These are phyloP conservation scores for Neltuma alba DNA, from an alignment of 306 rosid species.

Conservation along the genomic window DNA sequence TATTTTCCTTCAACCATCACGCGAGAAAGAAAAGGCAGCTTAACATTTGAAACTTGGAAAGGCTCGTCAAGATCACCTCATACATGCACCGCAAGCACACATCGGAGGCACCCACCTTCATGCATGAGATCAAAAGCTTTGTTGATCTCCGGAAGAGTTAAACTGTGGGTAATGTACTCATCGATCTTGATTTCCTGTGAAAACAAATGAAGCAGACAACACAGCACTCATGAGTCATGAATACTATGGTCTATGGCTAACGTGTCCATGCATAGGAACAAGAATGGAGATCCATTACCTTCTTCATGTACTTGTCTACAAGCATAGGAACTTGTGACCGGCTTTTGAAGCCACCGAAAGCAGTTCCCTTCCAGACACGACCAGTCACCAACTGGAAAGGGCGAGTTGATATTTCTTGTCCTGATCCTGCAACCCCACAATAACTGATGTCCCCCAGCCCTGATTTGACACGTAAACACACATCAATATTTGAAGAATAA, in stretches of 20 bases:
- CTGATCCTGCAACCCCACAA: slow-evolving; percentile 98
- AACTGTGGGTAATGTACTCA: slow-evolving; percentile 86
- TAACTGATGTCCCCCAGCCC: slow-evolving; percentile 98
- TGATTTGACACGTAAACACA: slow-evolving; percentile 27
- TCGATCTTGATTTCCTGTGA: slow-evolving; percentile 96
- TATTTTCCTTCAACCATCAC: slow-evolving; percentile 17
- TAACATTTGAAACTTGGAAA: slow-evolving; percentile 7
- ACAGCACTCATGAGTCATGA: background rate
- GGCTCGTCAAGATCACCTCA: slow-evolving; percentile 27
- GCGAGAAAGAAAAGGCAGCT: background rate
- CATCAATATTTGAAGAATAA: background rate
- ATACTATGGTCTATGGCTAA: background rate
- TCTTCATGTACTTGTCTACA: slow-evolving; percentile 91
- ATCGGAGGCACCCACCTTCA: slow-evolving; percentile 91
- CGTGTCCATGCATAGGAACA: background rate
- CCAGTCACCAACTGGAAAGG: slow-evolving; percentile 98
- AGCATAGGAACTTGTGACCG: slow-evolving; percentile 98
- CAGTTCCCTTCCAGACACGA: slow-evolving; percentile 98
- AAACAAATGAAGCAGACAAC: slow-evolving; percentile 23
- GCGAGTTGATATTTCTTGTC: slow-evolving; percentile 88
- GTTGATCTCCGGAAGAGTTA: slow-evolving; percentile 82
- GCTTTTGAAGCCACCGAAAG: slow-evolving; percentile 97
- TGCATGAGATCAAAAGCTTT: slow-evolving; percentile 90
- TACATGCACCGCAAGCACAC: slow-evolving; percentile 67
- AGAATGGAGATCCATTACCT: slow-evolving; percentile 49